Conservation (phyloP, 2,329 filamentous ascomycete species). For the Colletotrichum sp. region DNA sequence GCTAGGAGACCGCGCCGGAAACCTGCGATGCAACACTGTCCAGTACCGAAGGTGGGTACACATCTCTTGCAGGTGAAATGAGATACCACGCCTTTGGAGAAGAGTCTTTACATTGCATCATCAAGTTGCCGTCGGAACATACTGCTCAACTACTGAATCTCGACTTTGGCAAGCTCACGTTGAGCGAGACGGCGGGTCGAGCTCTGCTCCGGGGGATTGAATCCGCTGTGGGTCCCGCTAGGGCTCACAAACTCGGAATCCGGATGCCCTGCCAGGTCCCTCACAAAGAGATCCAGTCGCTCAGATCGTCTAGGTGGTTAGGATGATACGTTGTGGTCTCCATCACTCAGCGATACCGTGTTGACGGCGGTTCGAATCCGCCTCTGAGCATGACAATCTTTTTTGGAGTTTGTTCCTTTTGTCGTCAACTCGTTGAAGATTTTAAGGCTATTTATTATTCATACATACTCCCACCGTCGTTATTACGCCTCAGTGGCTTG, state of each 20-base stretch:
- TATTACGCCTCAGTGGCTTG: neutral
- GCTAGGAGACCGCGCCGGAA: neutral
- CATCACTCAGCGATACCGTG: constrained; percentile 13
- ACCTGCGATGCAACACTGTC: neutral
- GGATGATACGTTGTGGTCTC: constrained; percentile 23
- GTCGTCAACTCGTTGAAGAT: neutral
- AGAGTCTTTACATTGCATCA: neutral
- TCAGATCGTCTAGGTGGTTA: constrained; percentile 23
- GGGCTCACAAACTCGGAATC: neutral
- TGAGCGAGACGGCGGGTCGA: no score
- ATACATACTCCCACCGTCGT: neutral
- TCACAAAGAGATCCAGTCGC: neutral
- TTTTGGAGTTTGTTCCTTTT: neutral
- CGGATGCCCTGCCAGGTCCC: accelerated
- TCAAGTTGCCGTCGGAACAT: neutral
- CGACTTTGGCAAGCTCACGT: neutral
- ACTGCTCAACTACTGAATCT: neutral
- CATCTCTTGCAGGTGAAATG: neutral
- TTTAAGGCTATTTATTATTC: neutral
- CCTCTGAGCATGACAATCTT: constrained; percentile 2
- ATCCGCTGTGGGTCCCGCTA: neutral
- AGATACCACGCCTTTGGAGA: neutral
- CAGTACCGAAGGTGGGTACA: accelerated
- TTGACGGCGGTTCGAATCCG: constrained; percentile 23
- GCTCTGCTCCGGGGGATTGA: neutral